phyloP scores from a whole-genome alignment of 148 eudicot genomes.

The Camellia japonica region DNA sequence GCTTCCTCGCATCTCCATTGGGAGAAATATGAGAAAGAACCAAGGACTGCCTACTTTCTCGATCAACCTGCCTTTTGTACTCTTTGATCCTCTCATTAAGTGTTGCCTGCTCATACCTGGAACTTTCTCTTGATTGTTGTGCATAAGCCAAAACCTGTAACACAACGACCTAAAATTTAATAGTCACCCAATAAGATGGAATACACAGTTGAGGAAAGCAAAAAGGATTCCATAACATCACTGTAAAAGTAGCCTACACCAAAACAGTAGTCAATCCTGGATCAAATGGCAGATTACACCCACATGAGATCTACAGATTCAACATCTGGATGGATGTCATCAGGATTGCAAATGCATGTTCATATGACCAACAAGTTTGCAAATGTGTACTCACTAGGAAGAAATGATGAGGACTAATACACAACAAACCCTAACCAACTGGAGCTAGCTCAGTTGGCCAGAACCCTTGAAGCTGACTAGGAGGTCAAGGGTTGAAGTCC shows the following conservation, averaged over 20 bases:
- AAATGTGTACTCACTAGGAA: neutral
- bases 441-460: no score
- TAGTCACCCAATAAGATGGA: neutral
- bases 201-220: neutral
- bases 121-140: slow-evolving; percentile 63
- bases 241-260: neutral
- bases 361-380: neutral
- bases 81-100: slow-evolving; percentile 85
- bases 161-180: slow-evolving; percentile 13
- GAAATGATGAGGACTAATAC: neutral
- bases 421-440: neutral
- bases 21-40: slow-evolving; percentile 40
- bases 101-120: slow-evolving; percentile 63
- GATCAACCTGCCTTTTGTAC: slow-evolving; percentile 68
- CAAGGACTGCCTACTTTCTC: slow-evolving; percentile 50
- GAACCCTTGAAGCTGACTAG: no score
- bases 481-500: no score
- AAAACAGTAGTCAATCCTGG: neutral
- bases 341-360: neutral
- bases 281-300: neutral
- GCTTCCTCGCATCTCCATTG: slow-evolving; percentile 38
- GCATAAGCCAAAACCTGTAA: slow-evolving; percentile 68
- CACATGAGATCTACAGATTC: neutral
- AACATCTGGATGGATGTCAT: neutral
- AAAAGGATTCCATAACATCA: neutral